Percentiles rank a stretch among this genome's conserved stretches.
Conservation (phyloP, 306 rosid species). For the Trifolium subterraneum region DNA sequence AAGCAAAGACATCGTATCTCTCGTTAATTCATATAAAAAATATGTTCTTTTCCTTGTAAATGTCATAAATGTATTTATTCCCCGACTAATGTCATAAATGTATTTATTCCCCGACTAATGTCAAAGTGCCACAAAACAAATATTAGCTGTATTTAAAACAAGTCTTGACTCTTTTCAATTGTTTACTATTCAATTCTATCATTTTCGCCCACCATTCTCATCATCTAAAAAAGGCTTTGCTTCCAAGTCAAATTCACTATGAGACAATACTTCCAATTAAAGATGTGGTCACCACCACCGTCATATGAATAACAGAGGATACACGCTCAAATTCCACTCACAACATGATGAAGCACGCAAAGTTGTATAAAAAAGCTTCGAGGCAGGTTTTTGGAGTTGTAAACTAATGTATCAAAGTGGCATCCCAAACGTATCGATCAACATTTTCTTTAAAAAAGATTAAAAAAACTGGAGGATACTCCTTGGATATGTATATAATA, state of each 20-base stretch:
- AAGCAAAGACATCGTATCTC: background rate
- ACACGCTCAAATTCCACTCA: background rate
- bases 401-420: background rate
- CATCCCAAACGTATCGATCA: background rate
- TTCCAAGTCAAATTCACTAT: background rate
- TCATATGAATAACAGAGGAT: background rate
- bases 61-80: background rate
- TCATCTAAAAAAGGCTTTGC: background rate
- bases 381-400: background rate
- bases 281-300: background rate
- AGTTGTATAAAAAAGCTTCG: background rate
- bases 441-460: background rate
- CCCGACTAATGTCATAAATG: background rate
- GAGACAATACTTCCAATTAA: background rate
- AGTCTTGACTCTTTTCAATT: background rate
- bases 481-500: background rate
- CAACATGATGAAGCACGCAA: background rate
- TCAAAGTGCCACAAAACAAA: background rate
- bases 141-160: background rate
- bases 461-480: background rate
- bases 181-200: background rate
- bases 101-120: background rate
- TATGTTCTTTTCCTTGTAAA: background rate
- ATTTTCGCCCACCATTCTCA: background rate
- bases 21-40: background rate